A percentile compares a stretch with the other conserved stretches of the same genome.
Conservation (phyloP, 2,329 filamentous ascomycete species). For the Phyllosticta citribraziliensis region DNA sequence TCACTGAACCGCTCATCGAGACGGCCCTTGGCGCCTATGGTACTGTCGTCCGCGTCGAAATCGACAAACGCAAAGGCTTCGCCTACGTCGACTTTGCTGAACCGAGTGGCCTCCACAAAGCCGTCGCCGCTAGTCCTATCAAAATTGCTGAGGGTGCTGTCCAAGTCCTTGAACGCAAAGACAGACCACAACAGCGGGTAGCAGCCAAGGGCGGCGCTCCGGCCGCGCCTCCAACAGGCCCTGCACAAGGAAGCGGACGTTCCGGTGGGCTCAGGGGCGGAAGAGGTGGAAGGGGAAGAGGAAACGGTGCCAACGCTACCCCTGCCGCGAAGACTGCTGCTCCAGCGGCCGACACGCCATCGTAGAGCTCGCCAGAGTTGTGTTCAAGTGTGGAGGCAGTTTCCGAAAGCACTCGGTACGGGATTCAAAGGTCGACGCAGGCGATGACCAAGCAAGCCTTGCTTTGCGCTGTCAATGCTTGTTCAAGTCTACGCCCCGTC, state of each 20-base stretch:
- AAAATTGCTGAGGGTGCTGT: slow-evolving; percentile 76
- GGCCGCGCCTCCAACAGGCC: neutral
- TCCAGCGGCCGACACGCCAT: slow-evolving; percentile 12
- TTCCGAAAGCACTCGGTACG: too few relatives aligned
- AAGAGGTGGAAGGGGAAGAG: slow-evolving; percentile 24
- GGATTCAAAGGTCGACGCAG: too few relatives aligned
- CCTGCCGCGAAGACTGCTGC: slow-evolving; percentile 10
- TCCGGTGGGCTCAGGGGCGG: slow-evolving; percentile 23
- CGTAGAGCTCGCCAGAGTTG: neutral
- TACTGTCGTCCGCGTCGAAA: slow-evolving; percentile 68
- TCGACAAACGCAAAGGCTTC: slow-evolving; percentile 90
- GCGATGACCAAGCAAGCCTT: too few relatives aligned
- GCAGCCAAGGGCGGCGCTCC: neutral
- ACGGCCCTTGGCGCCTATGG: slow-evolving; percentile 68
- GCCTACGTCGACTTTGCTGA: slow-evolving; percentile 85
- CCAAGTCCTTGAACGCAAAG: slow-evolving; percentile 75
- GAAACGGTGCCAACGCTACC: slow-evolving; percentile 18
- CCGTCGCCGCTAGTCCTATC: slow-evolving; percentile 72
- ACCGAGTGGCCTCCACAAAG: slow-evolving; percentile 61
- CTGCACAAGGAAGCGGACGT: slow-evolving; percentile 12
- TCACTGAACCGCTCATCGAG: slow-evolving; percentile 72
- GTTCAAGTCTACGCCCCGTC: too few relatives aligned
- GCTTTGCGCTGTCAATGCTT: too few relatives aligned
- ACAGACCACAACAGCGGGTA: slow-evolving; percentile 25
- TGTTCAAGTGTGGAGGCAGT: too few relatives aligned